Percentiles rank a stretch among this genome's conserved stretches.
phyloP scores from a whole-genome alignment of 306 rosid genomes.

The Quercus variabilis region DNA sequence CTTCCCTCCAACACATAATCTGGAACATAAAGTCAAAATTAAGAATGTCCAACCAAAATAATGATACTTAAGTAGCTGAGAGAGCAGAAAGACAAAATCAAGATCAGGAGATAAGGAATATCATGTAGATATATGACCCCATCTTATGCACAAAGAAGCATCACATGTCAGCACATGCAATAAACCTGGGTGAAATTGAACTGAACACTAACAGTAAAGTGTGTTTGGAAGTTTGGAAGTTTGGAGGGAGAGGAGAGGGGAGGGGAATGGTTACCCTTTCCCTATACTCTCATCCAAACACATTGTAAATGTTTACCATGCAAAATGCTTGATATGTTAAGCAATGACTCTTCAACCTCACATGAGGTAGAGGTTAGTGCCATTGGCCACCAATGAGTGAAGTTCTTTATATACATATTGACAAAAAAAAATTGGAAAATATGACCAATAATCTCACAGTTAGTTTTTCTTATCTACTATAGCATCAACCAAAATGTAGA shows the following conservation, averaged over 20 bases:
- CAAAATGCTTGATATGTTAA: neutral
- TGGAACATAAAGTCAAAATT: slow-evolving; percentile 38
- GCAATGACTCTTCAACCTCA: neutral
- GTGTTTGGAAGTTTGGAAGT: too few relatives aligned
- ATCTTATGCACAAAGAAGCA: neutral
- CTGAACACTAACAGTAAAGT: neutral
- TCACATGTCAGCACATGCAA: neutral
- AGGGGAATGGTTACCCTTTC: too few relatives aligned
- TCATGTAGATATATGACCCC: neutral
- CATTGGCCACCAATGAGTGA: neutral
- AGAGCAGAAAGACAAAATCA: neutral
- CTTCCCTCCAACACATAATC: slow-evolving; percentile 98
- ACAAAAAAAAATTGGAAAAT: neutral
- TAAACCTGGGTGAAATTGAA: neutral
- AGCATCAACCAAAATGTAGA: neutral
- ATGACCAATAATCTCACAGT: neutral
- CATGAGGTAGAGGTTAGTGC: neutral
- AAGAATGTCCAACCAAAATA: slow-evolving; percentile 10
- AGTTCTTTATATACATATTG: neutral
- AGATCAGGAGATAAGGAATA: neutral
- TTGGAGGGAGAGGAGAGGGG: too few relatives aligned
- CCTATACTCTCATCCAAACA: too few relatives aligned
- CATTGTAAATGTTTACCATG: neutral
- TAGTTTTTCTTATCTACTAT: neutral
- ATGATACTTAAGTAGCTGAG: slow-evolving; percentile 13